Percentiles rank a stretch among this genome's conserved stretches.
phyloP scores from a whole-genome alignment of 2,329 filamentous ascomycete species.

The Thielaviopsis musarum region DNA sequence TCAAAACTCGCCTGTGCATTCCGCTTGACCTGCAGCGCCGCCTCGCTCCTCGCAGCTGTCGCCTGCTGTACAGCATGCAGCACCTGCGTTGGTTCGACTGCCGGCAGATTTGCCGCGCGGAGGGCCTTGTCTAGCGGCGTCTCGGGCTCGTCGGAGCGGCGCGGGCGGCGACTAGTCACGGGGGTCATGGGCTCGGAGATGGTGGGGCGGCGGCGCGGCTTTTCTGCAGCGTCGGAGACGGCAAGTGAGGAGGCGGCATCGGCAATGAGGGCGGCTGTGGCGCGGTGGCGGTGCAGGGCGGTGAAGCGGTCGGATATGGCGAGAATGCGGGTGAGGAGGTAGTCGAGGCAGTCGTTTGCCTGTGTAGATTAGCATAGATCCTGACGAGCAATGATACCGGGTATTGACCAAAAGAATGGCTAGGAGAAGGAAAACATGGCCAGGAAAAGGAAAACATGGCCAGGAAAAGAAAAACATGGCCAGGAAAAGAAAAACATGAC shows the following conservation, averaged over 20 bases:
- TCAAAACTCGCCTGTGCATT: slow-evolving; percentile 36
- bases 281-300: slow-evolving; percentile 21
- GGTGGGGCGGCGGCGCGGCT: neutral
- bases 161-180: no score
- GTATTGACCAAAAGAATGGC: no score
- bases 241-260: neutral
- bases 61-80: slow-evolving; percentile 6
- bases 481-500: no score
- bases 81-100: neutral
- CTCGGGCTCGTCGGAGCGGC: neutral
- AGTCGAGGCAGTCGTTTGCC: slow-evolving; percentile 34
- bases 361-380: slow-evolving; percentile 20
- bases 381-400: no score
- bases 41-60: slow-evolving; percentile 24
- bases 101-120: neutral
- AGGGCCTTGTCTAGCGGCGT: neutral
- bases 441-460: no score
- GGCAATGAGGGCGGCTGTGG: neutral
- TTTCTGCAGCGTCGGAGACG: neutral
- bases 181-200: neutral
- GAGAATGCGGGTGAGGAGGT: slow-evolving; percentile 20
- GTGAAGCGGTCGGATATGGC: slow-evolving; percentile 26
- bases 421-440: no score
- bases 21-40: slow-evolving; percentile 26
- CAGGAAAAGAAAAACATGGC: no score